Evolutionary conservation across 106 monocot genomes (phyloP).

Genomic region (Gastrodia elata): DNA sequence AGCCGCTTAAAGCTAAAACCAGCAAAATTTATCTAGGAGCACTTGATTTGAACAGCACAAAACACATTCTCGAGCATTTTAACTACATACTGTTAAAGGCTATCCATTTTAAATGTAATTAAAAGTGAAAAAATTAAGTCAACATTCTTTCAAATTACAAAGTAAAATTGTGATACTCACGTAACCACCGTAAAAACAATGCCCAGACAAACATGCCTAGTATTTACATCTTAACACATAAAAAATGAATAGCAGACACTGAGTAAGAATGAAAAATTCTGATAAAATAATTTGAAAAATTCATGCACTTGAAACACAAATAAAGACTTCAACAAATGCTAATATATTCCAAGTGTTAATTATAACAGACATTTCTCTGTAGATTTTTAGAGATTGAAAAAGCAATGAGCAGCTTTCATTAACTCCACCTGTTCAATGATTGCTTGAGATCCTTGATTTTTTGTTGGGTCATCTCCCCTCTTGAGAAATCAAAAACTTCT

Average conservation of each 20-base stretch:
- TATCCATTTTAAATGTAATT: background rate
- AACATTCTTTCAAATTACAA: background rate
- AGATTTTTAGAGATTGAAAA: background rate
- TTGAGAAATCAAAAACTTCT: slow-evolving; percentile 99
- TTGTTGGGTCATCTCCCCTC: slow-evolving; percentile 97
- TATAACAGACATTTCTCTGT: background rate
- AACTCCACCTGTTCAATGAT: slow-evolving; percentile 74
- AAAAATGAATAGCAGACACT: background rate
- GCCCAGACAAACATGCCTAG: background rate
- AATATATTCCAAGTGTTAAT: background rate
- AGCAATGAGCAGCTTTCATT: background rate
- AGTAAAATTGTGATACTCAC: background rate
- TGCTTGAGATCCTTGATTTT: slow-evolving; percentile 97
- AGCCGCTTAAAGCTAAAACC: background rate
- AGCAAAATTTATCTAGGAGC: background rate
- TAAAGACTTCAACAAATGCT: background rate
- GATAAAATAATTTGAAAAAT: background rate
- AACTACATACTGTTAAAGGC: background rate
- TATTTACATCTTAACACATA: background rate
- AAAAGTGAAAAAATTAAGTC: background rate
- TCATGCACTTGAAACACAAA: slow-evolving; percentile 3
- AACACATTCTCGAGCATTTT: background rate
- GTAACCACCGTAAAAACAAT: background rate
- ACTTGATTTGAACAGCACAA: background rate
- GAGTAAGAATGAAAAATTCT: background rate